These are phyloP conservation scores for Puccinia polysora DNA, from an alignment of 1,284 basidiomycete species.

Conservation along the genomic window DNA sequence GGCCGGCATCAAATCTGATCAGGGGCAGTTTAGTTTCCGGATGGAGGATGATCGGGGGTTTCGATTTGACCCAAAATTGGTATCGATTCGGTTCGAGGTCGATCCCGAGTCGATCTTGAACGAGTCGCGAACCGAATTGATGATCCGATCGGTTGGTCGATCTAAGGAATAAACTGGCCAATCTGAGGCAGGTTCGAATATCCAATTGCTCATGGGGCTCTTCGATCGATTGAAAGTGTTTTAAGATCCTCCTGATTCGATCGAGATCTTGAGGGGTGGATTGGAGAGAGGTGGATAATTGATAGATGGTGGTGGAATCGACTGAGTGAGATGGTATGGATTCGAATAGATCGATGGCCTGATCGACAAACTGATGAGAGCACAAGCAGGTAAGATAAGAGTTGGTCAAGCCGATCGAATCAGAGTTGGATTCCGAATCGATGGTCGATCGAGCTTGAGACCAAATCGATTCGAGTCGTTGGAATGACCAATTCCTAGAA, in stretches of 20 bases:
- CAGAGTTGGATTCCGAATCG: neutral
- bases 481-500: neutral
- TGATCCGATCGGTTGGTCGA: slow-evolving; percentile 4
- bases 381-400: slow-evolving; percentile 11
- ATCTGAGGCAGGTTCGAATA: slow-evolving; percentile 5
- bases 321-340: slow-evolving; percentile 1
- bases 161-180: slow-evolving; percentile 27
- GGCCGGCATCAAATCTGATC: slow-evolving; percentile 44
- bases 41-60: neutral
- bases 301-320: slow-evolving; percentile 17
- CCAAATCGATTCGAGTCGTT: slow-evolving; percentile 20
- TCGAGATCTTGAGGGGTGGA: neutral
- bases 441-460: neutral
- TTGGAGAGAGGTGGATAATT: slow-evolving; percentile 4
- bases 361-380: neutral
- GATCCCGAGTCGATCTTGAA: slow-evolving; percentile 16
- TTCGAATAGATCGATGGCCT: slow-evolving; percentile 19
- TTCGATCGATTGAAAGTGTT: neutral
- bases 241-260: neutral
- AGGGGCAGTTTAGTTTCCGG: neutral
- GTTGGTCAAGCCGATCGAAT: slow-evolving; percentile 8
- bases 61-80: slow-evolving; percentile 17
- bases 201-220: too few species aligned
- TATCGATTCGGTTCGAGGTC: neutral
- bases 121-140: neutral